These are phyloP conservation scores for Plasmodium vivax DNA, from an alignment of 169 alveolate genomes.

Conservation along the genomic window DNA sequence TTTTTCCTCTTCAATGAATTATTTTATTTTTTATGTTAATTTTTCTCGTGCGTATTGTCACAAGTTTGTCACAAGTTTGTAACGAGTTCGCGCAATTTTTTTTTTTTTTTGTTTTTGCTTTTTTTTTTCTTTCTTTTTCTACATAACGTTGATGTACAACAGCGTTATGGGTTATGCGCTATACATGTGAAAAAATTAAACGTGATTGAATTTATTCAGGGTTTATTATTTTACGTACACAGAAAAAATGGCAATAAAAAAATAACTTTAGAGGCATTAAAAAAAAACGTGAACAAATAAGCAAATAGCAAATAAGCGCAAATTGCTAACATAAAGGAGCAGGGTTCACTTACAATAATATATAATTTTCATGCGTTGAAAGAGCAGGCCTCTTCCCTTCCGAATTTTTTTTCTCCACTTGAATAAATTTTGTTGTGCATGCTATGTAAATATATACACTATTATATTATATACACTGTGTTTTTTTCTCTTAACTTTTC, in stretches of 20 bases:
- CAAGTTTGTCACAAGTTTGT: neutral
- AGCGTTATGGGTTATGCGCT: neutral
- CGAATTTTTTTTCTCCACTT: neutral
- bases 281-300: neutral
- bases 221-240: neutral
- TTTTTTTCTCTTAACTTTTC: neutral
- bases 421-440: neutral
- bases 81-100: neutral
- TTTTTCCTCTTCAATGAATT: neutral
- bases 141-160: neutral
- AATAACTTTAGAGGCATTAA: neutral
- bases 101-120: too few relatives aligned
- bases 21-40: too few relatives aligned
- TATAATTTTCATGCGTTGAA: neutral
- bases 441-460: neutral
- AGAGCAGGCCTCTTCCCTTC: neutral
- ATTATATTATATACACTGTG: neutral
- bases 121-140: neutral
- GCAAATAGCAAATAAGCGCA: neutral
- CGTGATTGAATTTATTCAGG: neutral
- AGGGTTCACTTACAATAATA: neutral
- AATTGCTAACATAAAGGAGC: neutral
- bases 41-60: neutral
- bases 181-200: neutral
- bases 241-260: neutral